phyloP scores from a whole-genome alignment of 441 rosid genomes.

The Gossypium davidsonii region DNA sequence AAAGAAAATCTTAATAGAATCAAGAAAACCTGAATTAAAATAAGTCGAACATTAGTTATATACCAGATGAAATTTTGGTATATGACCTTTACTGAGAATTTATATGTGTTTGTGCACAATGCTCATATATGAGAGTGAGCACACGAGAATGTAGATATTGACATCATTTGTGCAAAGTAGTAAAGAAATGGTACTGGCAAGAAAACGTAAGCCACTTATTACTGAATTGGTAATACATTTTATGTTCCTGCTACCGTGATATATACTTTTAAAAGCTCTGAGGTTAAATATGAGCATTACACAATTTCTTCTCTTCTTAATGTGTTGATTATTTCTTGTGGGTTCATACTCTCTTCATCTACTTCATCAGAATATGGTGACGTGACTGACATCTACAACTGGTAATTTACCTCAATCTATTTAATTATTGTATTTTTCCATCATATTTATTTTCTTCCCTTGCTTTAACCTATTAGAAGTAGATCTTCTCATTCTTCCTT shows the following conservation, averaged over 20 bases:
- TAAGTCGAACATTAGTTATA: neutral
- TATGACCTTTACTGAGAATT: neutral
- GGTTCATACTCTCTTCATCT: constrained; percentile 11
- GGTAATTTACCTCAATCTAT: constrained; percentile 40
- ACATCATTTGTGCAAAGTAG: neutral
- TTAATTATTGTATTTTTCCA: constrained; percentile 9
- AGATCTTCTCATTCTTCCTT: neutral
- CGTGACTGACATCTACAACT: constrained; percentile 91
- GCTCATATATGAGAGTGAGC: neutral
- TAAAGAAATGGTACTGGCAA: neutral
- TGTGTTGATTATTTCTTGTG: constrained; percentile 6
- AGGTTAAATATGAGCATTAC: neutral
- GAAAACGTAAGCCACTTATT: neutral
- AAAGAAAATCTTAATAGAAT: neutral
- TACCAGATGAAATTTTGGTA: neutral
- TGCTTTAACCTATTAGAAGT: neutral
- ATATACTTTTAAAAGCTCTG: neutral
- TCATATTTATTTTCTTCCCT: neutral
- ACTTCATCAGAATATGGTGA: constrained; percentile 90
- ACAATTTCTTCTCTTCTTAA: constrained; percentile 1
- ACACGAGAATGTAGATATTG: neutral
- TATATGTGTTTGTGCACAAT: neutral
- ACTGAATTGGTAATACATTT: neutral
- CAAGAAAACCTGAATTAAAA: neutral
- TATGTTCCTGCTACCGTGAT: neutral